These are phyloP conservation scores for Mortierella claussenii DNA, from an alignment of 192 early-diverging fungal species.

Conservation along the genomic window DNA sequence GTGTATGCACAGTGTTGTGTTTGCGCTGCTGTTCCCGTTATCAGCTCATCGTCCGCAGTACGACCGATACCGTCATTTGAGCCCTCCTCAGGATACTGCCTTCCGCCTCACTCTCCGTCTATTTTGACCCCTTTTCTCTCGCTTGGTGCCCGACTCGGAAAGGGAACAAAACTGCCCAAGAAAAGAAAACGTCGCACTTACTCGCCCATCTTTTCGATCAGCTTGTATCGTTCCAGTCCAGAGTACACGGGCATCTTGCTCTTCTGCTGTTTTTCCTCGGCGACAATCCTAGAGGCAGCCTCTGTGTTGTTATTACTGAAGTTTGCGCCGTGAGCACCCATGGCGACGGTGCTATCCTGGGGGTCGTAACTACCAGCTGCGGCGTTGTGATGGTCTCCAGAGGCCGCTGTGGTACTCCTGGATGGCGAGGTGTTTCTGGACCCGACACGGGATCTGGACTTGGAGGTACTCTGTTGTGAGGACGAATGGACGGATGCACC, in stretches of 20 bases:
- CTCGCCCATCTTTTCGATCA: slow-evolving; percentile 80
- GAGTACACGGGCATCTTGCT: slow-evolving; percentile 65
- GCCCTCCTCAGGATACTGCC: too few relatives aligned
- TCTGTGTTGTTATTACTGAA: slow-evolving; percentile 36
- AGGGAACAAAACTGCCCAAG: background rate
- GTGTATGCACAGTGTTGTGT: too few relatives aligned
- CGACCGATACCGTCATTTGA: too few relatives aligned
- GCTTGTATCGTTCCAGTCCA: slow-evolving; percentile 66
- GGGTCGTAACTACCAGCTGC: background rate
- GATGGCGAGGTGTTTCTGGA: slow-evolving; percentile 25
- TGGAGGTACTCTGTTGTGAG: background rate
- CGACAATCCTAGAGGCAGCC: slow-evolving; percentile 60
- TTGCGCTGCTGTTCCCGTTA: too few relatives aligned
- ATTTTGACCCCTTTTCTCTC: background rate
- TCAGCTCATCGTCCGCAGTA: too few relatives aligned
- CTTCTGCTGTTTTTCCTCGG: slow-evolving; percentile 63
- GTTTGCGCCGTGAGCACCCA: background rate
- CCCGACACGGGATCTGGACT: slow-evolving; percentile 11
- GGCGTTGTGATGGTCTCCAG: background rate
- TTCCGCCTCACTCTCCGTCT: too few relatives aligned
- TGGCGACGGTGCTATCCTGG: background rate
- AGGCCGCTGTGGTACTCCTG: background rate
- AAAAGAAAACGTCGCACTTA: slow-evolving; percentile 50
- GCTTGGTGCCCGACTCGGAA: background rate
- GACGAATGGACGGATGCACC: slow-evolving; percentile 2